These are phyloP conservation scores for Tulasnella sp. DNA, from an alignment of 768 basidiomycete species.

Conservation along the genomic window DNA sequence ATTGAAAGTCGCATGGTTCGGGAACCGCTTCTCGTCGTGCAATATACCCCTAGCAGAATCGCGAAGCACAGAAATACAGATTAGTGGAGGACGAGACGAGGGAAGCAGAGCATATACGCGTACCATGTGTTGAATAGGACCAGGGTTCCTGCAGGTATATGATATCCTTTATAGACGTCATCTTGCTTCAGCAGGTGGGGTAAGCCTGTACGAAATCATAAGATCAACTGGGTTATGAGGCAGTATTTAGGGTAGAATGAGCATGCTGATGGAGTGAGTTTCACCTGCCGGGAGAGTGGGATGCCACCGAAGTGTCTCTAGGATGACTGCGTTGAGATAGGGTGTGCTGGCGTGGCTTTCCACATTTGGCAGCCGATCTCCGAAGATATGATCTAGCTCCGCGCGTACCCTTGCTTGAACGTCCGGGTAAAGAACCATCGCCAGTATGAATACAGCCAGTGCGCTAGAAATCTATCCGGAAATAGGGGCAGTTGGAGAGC, in stretches of 20 bases:
- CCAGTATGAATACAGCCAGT: conserved; percentile 14
- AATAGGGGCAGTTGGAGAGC: background rate
- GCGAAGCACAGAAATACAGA: too few species aligned
- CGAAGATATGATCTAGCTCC: conserved; percentile 8
- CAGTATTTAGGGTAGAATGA: too few species aligned
- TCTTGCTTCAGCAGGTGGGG: conserved; percentile 13
- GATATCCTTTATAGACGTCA: conserved; percentile 16
- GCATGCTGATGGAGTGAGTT: background rate
- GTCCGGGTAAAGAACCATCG: conserved; percentile 14
- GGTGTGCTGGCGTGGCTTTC: conserved; percentile 3
- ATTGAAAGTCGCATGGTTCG: background rate
- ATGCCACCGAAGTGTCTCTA: conserved; percentile 4
- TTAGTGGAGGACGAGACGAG: too few species aligned
- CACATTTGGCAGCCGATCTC: conserved; percentile 6
- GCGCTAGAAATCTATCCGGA: background rate
- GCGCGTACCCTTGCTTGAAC: conserved; percentile 2
- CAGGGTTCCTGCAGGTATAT: conserved; percentile 11
- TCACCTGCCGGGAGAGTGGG: background rate
- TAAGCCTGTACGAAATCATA: background rate
- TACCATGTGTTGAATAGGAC: conserved; percentile 17
- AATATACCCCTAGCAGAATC: conserved; percentile 5
- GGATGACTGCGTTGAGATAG: conserved; percentile 5
- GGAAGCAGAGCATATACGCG: too few species aligned
- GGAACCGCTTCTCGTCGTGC: background rate
- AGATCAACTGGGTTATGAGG: too few species aligned